Percentiles rank a stretch among this genome's conserved stretches.
These are phyloP conservation scores for Eutypa lata DNA, from an alignment of 2,329 filamentous ascomycete species.

Conservation along the genomic window DNA sequence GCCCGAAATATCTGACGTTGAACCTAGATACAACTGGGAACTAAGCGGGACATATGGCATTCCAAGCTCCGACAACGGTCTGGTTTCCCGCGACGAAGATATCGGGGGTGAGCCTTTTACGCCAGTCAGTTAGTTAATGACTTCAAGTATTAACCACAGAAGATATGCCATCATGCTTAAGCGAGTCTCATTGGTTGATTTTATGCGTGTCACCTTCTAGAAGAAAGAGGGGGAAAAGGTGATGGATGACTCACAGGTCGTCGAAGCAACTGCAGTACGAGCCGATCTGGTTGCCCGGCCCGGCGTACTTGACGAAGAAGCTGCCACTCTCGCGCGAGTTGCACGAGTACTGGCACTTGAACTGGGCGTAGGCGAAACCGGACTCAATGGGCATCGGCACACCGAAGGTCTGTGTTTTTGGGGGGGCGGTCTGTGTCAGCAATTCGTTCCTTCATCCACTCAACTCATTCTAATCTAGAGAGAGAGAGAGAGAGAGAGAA, in stretches of 20 bases:
- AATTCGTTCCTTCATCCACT: background rate
- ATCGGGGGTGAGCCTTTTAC: conserved; percentile 19
- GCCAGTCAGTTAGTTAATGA: background rate
- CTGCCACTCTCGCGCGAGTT: conserved; percentile 16
- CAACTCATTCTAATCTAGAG: background rate
- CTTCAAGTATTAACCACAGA: background rate
- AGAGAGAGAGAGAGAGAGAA: background rate
- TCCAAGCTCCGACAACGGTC: conserved; percentile 26
- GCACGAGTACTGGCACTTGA: conserved; percentile 33
- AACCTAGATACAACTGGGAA: background rate
- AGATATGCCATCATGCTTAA: too few relatives aligned
- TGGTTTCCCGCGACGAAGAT: conserved; percentile 21
- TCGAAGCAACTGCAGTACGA: conserved; percentile 25
- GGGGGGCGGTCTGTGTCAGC: background rate
- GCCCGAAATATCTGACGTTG: too few relatives aligned
- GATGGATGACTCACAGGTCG: conserved; percentile 21
- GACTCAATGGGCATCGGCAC: conserved; percentile 22
- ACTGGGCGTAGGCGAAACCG: conserved; percentile 30
- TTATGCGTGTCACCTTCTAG: too few relatives aligned
- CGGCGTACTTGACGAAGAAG: conserved; percentile 27
- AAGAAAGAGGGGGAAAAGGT: background rate
- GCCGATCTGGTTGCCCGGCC: conserved; percentile 8
- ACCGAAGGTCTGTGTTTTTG: conserved; percentile 27
- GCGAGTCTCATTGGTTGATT: too few relatives aligned
- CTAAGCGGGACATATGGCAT: conserved; percentile 20